Base-by-base conservation (phyloP, 352 stramenopile genomes). In the Phytophthora tubulina region DNA sequence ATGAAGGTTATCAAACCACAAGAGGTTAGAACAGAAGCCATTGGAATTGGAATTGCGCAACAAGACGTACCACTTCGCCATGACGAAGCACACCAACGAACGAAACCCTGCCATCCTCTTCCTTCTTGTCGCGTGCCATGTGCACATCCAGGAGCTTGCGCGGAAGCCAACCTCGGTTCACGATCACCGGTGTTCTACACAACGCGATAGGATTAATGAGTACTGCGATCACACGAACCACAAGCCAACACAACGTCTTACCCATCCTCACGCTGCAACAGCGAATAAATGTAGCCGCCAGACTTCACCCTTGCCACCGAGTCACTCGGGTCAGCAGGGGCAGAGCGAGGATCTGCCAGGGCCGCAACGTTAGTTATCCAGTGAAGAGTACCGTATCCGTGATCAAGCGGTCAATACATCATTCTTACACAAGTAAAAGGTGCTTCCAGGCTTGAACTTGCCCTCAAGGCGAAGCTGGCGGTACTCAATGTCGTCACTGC, bases 81-180 rank as follows among this genome's bases (percentile, higher is more conserved):
- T 94, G 84, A 41, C 88, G 88, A 60, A 96, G 70, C 21, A 96
- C 86, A 50, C 88, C 89, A 8, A 92, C 62, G 27, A 96, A 79
- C n/a, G 73, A 80, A 6, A 92, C 60, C 0, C 80, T 69, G 13
- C 67, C 82, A 17, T 73, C 75, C 4, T 91, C 78, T 57, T 93
- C 88, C 48, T 92, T 91, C 36, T 78, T 72, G 9, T 84, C 67
- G 35, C 64, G 71, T 14, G 75, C 73, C 54, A 95, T 94, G 61
- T 96, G 88, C 21, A 74, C 67, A 32, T 94, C 81, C 53, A 96
- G 70, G 1, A 94, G 74, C 49, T 93, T 92, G 50, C 85, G 83
- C 8, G 89, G 89, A 56, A 96, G 74, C 82, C 85, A 96, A 4
- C 89, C 89, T 59, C 89, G 86, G 66, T 96, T 96, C 30, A 96